Evolutionary conservation across 768 basidiomycete genomes (phyloP).

Genomic region (Lactarius vividus): DNA sequence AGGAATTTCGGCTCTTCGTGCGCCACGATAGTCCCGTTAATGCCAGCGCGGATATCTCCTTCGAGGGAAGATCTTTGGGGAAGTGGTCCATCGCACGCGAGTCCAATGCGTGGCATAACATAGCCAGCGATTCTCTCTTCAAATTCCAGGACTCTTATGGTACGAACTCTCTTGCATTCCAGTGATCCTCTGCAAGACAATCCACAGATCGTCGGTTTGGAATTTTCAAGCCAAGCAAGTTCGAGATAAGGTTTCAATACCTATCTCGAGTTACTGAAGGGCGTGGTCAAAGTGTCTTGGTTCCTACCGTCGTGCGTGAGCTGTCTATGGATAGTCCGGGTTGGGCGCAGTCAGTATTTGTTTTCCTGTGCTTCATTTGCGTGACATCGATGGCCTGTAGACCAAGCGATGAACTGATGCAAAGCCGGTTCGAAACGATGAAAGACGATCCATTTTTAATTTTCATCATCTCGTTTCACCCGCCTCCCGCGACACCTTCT

Average conservation of each 20-base stretch:
- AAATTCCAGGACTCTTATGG: slow-evolving; percentile 13
- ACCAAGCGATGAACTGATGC: slow-evolving; percentile 9
- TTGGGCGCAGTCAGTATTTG: slow-evolving; percentile 4
- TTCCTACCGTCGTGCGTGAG: background rate
- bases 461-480: slow-evolving; percentile 14
- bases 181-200: background rate
- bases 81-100: slow-evolving; percentile 14
- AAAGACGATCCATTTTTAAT: slow-evolving; percentile 9
- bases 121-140: slow-evolving; percentile 12
- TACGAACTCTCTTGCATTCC: background rate
- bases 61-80: slow-evolving; percentile 6
- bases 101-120: slow-evolving; percentile 10
- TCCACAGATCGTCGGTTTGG: slow-evolving; percentile 7
- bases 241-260: slow-evolving; percentile 14
- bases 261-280: background rate
- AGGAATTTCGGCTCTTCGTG: slow-evolving; percentile 15
- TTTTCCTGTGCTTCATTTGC: background rate
- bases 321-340: slow-evolving; percentile 2
- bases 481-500: background rate
- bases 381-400: background rate
- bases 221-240: slow-evolving; percentile 1
- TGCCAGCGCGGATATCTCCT: slow-evolving; percentile 9
- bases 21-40: slow-evolving; percentile 2
- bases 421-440: slow-evolving; percentile 4
- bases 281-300: background rate